Percentiles rank a stretch among this genome's conserved stretches.
Conservation (phyloP, 2,329 filamentous ascomycete genomes). For the Ramichloridium luteum region DNA sequence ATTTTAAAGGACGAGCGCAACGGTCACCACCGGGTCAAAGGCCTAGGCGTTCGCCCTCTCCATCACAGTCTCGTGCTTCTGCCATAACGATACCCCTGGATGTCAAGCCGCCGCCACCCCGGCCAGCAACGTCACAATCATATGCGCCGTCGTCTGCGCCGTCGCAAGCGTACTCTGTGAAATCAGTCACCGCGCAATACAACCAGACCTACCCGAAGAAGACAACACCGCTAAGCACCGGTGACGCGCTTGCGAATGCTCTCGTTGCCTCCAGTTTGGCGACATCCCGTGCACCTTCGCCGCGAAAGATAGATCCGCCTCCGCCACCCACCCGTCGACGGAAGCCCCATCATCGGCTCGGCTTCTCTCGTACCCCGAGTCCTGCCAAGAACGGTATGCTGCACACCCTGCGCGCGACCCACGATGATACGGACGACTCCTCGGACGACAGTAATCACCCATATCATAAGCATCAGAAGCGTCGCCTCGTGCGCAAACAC, state of each 20-base stretch:
- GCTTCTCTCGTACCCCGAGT: conserved; percentile 30
- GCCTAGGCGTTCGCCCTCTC: too few relatives aligned
- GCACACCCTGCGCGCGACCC: conserved; percentile 51
- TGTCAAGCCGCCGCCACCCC: too few relatives aligned
- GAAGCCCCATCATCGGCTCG: conserved; percentile 14
- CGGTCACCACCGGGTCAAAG: too few relatives aligned
- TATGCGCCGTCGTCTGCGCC: too few relatives aligned
- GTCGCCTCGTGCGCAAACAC: conserved; percentile 49
- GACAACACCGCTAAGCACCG: conserved; percentile 38
- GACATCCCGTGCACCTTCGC: conserved; percentile 33
- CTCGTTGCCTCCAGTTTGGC: conserved; percentile 66
- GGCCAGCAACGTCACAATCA: too few relatives aligned
- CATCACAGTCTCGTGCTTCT: too few relatives aligned
- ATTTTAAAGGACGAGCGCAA: too few relatives aligned
- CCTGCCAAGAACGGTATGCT: conserved; percentile 44
- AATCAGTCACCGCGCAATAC: conserved; percentile 23
- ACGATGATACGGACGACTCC: conserved; percentile 24
- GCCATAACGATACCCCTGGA: too few relatives aligned
- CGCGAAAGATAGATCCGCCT: conserved; percentile 31
- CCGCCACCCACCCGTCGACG: conserved; percentile 22
- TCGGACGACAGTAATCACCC: conserved; percentile 36
- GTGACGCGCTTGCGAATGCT: conserved; percentile 58
- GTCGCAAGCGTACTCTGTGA: conserved; percentile 11
- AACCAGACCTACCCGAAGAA: conserved; percentile 24
- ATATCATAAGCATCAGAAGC: conserved; percentile 41